Evolutionary conservation across 169 alveolate genomes (phyloP).

Genomic region (Cryptosporidium xiaoi): DNA sequence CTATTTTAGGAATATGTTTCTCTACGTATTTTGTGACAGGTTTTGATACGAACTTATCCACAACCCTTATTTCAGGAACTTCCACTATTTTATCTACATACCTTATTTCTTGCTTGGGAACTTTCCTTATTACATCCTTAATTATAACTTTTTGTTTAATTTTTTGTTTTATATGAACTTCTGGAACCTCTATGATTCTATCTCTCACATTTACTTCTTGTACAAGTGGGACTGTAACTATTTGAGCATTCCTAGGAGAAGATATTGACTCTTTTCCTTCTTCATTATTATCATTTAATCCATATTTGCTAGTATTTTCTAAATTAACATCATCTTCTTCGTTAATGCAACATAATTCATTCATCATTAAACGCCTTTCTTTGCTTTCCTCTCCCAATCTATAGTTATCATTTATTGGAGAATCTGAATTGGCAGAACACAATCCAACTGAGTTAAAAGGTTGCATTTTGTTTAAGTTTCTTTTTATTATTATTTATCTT

Average conservation of each 20-base stretch:
- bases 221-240: conserved; percentile 65
- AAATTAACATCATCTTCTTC: not conserved
- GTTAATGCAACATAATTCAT: conserved; percentile 7
- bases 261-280: conserved; percentile 19
- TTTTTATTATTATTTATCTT: not conserved
- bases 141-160: conserved; percentile 61
- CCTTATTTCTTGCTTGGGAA: conserved; percentile 41
- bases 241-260: conserved; percentile 66
- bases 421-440: conserved; percentile 52
- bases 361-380: not conserved
- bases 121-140: conserved; percentile 67
- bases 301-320: not conserved
- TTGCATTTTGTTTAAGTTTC: not conserved
- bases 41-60: conserved; percentile 66
- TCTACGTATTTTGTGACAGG: conserved; percentile 68
- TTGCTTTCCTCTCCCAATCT: not conserved
- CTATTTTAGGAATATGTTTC: conserved; percentile 63
- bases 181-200: conserved; percentile 71
- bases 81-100: conserved; percentile 64
- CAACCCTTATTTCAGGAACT: conserved; percentile 67
- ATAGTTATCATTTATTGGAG: conserved; percentile 20
- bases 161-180: conserved; percentile 68
- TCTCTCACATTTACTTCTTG: conserved; percentile 74
- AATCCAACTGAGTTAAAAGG: conserved; percentile 17
- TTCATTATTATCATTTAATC: not conserved